phyloP scores from a whole-genome alignment of 441 rosid genomes.

The Theobroma grandiflorum region DNA sequence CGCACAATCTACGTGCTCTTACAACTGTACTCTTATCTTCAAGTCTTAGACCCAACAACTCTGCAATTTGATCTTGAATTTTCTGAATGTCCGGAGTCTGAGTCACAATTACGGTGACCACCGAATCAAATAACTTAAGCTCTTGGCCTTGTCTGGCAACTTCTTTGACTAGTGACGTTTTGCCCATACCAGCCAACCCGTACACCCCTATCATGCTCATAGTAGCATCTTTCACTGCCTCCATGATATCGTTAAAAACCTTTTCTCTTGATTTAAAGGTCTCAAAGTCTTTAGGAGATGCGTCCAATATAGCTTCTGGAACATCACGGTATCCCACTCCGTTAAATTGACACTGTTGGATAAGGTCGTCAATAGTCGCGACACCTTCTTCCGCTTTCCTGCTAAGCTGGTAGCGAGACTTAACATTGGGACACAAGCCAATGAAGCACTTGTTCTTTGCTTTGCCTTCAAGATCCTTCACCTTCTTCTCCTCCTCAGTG shows the following conservation, averaged over 20 bases:
- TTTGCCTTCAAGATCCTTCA: neutral
- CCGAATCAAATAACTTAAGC: neutral
- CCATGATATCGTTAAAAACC: neutral
- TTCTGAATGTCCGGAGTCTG: neutral
- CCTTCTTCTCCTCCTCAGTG: neutral
- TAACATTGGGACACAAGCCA: neutral
- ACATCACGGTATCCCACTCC: neutral
- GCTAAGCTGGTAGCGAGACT: neutral
- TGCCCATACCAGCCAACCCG: slow-evolving; percentile 5
- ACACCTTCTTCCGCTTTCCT: neutral
- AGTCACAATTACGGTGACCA: neutral
- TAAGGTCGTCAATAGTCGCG: neutral
- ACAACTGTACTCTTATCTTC: neutral
- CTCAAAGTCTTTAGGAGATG: neutral
- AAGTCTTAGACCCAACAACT: neutral
- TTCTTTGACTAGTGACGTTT: neutral
- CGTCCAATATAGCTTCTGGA: neutral
- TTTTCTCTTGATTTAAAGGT: neutral
- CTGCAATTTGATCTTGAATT: slow-evolving; percentile 14
- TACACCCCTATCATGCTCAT: neutral
- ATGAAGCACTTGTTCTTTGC: neutral
- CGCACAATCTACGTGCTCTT: slow-evolving; percentile 11
- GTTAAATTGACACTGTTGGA: neutral
- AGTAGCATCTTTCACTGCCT: neutral
- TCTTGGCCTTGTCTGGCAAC: neutral